Evolutionary conservation across 495 filamentous ascomycete genomes (phyloP).

Genomic region (Penicillium dipodomyicola): DNA sequence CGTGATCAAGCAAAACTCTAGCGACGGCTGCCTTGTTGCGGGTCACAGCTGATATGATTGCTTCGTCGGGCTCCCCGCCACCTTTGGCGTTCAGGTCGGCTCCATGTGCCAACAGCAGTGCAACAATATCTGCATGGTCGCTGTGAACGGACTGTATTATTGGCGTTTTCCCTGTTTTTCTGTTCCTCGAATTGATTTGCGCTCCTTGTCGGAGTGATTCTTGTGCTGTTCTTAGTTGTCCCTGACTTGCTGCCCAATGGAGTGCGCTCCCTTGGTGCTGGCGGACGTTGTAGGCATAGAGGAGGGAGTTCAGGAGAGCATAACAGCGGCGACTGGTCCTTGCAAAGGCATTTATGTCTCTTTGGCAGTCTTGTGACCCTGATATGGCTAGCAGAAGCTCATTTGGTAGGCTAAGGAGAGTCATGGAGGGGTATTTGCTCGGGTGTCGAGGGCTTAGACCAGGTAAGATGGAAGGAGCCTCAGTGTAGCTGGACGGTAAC

Average conservation of each 20-base stretch:
- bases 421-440: background rate
- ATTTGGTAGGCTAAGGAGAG: conserved; percentile 6
- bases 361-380: background rate
- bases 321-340: background rate
- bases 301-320: background rate
- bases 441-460: background rate
- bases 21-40: background rate
- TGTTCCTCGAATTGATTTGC: background rate
- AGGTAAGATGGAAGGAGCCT: background rate
- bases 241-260: conserved; percentile 3
- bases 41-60: background rate
- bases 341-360: conserved; percentile 5
- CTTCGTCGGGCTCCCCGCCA: background rate
- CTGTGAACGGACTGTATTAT: background rate
- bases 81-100: background rate
- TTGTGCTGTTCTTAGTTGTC: background rate
- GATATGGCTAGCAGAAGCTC: conserved; percentile 7
- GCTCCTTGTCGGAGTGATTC: conserved; percentile 6
- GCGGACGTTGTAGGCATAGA: conserved; percentile 6
- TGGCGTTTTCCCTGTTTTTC: background rate
- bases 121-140: background rate
- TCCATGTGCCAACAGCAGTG: background rate
- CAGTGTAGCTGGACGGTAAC: background rate
- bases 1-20: background rate
- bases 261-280: conserved; percentile 2